Evolutionary conservation across 1,139 yeast species (phyloP), one percentile per base, ranked within the genome.

Genomic region (Nakaseomyces kungkrabaensis): DNA sequence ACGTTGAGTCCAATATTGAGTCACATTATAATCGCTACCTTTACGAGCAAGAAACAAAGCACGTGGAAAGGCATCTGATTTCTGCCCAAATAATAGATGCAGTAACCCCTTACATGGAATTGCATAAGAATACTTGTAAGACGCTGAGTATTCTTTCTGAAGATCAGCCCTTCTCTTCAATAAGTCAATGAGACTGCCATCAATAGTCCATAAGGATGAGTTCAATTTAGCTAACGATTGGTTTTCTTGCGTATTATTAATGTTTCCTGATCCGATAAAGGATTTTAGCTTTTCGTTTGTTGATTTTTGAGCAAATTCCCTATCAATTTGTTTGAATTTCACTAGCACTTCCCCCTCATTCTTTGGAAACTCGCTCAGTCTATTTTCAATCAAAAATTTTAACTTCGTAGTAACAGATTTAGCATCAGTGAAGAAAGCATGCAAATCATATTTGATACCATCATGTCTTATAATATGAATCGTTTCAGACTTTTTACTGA

Each of bases 11-110:
- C 65, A 60, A 43, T 50, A 54, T 37, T 51, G 49, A 13, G 51
- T 49, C 4, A 48, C 52, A 41, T 58, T 59, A 33, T 49, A 51
- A 38, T 50, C 55, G 31, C 52, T 54, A 3, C 53, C 52, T 7
- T 54, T 55, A 33, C 57, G 56, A 8, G 65, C 59, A 8, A 62
- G 47, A 37, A 56, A 57, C 13, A 56, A 52, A 17, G 57, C 43
- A 25, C 57, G 55, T 2, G 64, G 64, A 40, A 64, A 62, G 5
- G 59, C 68, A 0, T 71, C 65, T 0, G 97, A 85, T 47, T 77
- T 75, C 54, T 89, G 95, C 17, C 98, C 98, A 59, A 85, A 78
- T 53, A 92, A 63, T 0, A 82, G 73, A 65, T 89, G 96, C 65
- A 88, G 84, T 26, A 92, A 60, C 0, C 95, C 95, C 59, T 85